Base-by-base conservation (phyloP, 345 rosid species). In the Citrus glauca region DNA sequence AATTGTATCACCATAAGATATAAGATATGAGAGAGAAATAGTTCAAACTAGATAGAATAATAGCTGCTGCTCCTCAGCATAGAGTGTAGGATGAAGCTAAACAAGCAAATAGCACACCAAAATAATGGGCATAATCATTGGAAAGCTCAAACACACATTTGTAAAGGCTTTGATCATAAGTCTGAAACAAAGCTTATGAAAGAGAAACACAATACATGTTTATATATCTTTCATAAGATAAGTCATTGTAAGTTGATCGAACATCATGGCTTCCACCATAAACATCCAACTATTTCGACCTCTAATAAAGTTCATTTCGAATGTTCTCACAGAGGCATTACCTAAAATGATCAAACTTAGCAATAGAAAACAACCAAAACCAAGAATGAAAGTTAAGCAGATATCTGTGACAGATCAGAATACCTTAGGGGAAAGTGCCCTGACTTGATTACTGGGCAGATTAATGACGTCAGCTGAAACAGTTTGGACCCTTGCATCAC, bases 401-500 rank as follows among this genome's bases (percentile, higher is more conserved):
- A 66, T 4, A 9, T 7, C 5, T 10, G 66, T 19, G 24, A 56
- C 48, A 2, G 61, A 30, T 30, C 59, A 9, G 0, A 68, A 40
- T 77, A 95, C 99, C 99, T 88, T 82, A 48, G 88, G 97, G 35
- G 99, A 95, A 35, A 93, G 87, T 19, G 86, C 91, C 78, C 86
- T 80, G 42, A 95, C 77, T 86, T 88, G 86, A 37, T 88, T 80
- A 77, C 79, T 89, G 17, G 85, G 85, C 14, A 93, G 87, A 78
- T 83, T 92, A 85, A 91, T 82, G 62, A 92, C 97, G 84, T 95
- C 91, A 1, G 99, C 96, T 71, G 82, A 85, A 82, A 92, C 82
- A 67, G 97, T 93, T 77, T 81, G 95, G 80, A 93, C 98, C 80
- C 98, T 90, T 0, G 88, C 66, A 83, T 95, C 99, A 77, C 98